Percentiles rank a stretch among this genome's conserved stretches.
phyloP scores from a whole-genome alignment of 768 basidiomycete genomes.

The Boletus barrowsii region DNA sequence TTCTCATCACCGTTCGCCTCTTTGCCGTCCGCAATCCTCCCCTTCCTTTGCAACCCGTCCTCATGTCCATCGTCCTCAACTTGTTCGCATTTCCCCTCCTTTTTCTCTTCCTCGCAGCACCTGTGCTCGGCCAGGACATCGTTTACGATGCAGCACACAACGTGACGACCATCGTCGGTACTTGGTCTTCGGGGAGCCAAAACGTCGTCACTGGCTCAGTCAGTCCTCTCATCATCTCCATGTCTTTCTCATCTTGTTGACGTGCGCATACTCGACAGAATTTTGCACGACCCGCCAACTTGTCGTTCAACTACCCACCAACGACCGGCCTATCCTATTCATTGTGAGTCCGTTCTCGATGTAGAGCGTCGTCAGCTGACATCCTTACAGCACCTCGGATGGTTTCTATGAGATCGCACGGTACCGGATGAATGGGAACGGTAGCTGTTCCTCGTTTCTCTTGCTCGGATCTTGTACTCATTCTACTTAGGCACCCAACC shows the following conservation, averaged over 20 bases:
- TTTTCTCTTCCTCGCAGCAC: constrained; percentile 22
- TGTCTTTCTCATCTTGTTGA: background rate
- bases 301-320: constrained; percentile 77
- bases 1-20: constrained; percentile 21
- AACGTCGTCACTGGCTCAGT: constrained; percentile 81
- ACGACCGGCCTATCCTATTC: constrained; percentile 87
- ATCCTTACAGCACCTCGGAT: constrained; percentile 51
- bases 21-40: background rate
- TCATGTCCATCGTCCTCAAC: background rate
- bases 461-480: background rate
- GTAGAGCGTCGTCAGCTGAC: background rate
- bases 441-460: constrained; percentile 34
- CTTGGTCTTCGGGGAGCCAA: constrained; percentile 81
- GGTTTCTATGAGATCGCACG: constrained; percentile 87
- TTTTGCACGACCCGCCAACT: constrained; percentile 82
- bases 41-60: background rate
- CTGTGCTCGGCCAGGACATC: constrained; percentile 38
- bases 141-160: constrained; percentile 53
- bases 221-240: constrained; percentile 34
- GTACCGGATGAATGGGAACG: constrained; percentile 88
- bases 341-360: constrained; percentile 55
- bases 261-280: constrained; percentile 40
- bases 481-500: constrained; percentile 64
- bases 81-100: constrained; percentile 26
- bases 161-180: constrained; percentile 67